A percentile compares a stretch with the other conserved stretches of the same genome.
Conservation (phyloP, 257 asterid species). For the Phtheirospermum japonicum region DNA sequence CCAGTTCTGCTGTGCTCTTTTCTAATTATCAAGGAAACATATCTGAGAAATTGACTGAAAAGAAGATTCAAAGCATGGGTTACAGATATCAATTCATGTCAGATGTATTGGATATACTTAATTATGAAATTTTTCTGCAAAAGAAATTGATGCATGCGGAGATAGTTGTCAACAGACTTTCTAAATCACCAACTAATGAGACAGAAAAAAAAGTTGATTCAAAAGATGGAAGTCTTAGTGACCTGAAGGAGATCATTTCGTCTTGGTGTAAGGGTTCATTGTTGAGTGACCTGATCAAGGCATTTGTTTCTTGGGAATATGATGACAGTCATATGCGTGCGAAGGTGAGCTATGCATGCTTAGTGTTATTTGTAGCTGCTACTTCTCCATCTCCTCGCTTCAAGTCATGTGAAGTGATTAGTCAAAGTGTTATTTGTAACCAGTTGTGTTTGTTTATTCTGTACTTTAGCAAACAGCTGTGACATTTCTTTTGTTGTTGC, state of each 20-base stretch:
- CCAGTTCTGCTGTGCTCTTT: slow-evolving; percentile 43
- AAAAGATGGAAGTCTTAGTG: slow-evolving; percentile 33
- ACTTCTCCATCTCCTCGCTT: not conserved
- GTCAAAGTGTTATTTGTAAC: not conserved
- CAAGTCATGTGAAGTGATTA: not conserved
- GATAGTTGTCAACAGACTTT: slow-evolving; percentile 41
- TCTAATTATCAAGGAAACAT: slow-evolving; percentile 31
- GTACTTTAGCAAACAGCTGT: slow-evolving; percentile 2
- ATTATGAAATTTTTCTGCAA: slow-evolving; percentile 75
- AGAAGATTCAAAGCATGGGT: slow-evolving; percentile 44
- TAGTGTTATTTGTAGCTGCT: slow-evolving; percentile 18
- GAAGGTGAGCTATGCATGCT: slow-evolving; percentile 50
- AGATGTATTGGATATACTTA: slow-evolving; percentile 63
- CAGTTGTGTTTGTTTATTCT: not conserved
- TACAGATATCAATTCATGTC: slow-evolving; percentile 56
- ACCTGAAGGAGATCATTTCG: slow-evolving; percentile 56
- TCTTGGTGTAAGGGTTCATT: slow-evolving; percentile 54
- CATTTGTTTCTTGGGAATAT: slow-evolving; percentile 59
- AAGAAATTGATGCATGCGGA: slow-evolving; percentile 64
- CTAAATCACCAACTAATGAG: slow-evolving; percentile 40
- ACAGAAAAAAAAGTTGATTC: slow-evolving; percentile 31
- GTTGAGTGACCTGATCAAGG: slow-evolving; percentile 63
- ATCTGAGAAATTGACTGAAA: slow-evolving; percentile 38
- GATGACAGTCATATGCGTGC: slow-evolving; percentile 48
- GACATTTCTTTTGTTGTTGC: slow-evolving; percentile 31